Evolutionary conservation across 1,139 yeast genomes (phyloP), one percentile per base, ranked within the genome.

Genomic region (Taiozyma sp.): DNA sequence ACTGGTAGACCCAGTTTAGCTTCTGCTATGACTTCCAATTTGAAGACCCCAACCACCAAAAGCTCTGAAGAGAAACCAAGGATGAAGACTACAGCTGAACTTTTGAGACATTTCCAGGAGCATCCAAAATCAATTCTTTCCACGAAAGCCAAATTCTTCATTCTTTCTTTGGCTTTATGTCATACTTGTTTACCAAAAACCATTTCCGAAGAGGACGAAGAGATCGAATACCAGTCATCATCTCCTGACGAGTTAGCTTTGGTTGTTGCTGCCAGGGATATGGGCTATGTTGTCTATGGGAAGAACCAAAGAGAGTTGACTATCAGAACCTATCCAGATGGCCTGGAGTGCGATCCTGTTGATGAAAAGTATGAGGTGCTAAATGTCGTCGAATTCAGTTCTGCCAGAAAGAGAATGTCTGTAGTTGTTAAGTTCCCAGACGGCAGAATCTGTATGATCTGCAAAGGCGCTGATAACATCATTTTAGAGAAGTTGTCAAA

Each of bases 381-480:
- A 57, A 93, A 93, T 54, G 79, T 80, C 1, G 82, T 95, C 53
- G 98, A 93, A 54, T 95, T 95, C 64, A 76, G 93, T 0, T 88
- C 96, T 3, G 74, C 85, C 3, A 80, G 99, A 61, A 95, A 95
- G 68, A 79, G 99, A 64, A 95, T 95, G 99, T 88, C 97, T 0
- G 81, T 86, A n/a, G 68, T 93, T 8, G 84, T 91, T 1, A 76
- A 71, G 56, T 81, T 88, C 59, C 97, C 97, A 0, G 88, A 88
- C 64, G 81, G 81, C n/a, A 76, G 87, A 54, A 76, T 90, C 24
- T 81, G 93, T 49, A 65, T 93, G 51, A 73, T 95, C 46, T 88
- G 97, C 69, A 95, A 95, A 69, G 99, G 98, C 49, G 99, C 99
- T 0, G 99, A 95, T 66, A 89, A 89, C 62, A 77, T 93, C n/a